These are phyloP conservation scores for Choricystis sp. DNA, from an alignment of 139 green algal species.

Conservation along the genomic window DNA sequence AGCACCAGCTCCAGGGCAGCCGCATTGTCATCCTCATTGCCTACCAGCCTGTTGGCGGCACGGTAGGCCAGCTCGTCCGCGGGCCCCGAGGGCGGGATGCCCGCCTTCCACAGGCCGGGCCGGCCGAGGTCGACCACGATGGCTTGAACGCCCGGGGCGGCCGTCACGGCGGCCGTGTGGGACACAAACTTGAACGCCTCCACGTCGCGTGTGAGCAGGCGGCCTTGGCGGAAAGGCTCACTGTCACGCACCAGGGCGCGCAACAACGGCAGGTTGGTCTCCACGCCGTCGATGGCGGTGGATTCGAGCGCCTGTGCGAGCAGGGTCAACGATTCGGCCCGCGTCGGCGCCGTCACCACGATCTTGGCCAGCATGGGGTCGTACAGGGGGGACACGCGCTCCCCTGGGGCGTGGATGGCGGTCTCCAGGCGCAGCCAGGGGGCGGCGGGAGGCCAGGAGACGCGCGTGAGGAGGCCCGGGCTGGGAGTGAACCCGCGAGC, in stretches of 20 bases:
- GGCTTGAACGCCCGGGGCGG: slow-evolving; percentile 52
- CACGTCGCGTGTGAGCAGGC: slow-evolving; percentile 62
- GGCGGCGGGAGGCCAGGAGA: slow-evolving; percentile 16
- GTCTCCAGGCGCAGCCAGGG: slow-evolving; percentile 62
- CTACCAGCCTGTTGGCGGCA: slow-evolving; percentile 61
- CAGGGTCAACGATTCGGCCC: slow-evolving; percentile 30
- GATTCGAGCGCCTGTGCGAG: slow-evolving; percentile 29
- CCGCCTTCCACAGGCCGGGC: slow-evolving; percentile 42
- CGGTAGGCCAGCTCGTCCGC: slow-evolving; percentile 54
- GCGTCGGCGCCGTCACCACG: slow-evolving; percentile 46
- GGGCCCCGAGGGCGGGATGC: slow-evolving; percentile 62
- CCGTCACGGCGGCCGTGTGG: slow-evolving; percentile 26
- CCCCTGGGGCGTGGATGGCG: slow-evolving; percentile 56
- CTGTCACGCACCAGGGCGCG: slow-evolving; percentile 8
- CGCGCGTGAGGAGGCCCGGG: slow-evolving; percentile 36
- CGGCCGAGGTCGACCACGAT: slow-evolving; percentile 31
- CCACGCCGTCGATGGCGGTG: slow-evolving; percentile 30
- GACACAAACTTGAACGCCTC: slow-evolving; percentile 41
- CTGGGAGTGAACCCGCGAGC: slow-evolving; percentile 60
- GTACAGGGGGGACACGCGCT: slow-evolving; percentile 49
- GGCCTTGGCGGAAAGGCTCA: slow-evolving; percentile 20
- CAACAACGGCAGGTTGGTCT: slow-evolving; percentile 63
- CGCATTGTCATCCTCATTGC: slow-evolving; percentile 36
- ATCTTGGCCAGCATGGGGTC: slow-evolving; percentile 56
- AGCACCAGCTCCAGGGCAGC: slow-evolving; percentile 60